These are phyloP conservation scores for Chrysosphaeria jannelii DNA, from an alignment of 2,329 filamentous ascomycete species.

Conservation along the genomic window DNA sequence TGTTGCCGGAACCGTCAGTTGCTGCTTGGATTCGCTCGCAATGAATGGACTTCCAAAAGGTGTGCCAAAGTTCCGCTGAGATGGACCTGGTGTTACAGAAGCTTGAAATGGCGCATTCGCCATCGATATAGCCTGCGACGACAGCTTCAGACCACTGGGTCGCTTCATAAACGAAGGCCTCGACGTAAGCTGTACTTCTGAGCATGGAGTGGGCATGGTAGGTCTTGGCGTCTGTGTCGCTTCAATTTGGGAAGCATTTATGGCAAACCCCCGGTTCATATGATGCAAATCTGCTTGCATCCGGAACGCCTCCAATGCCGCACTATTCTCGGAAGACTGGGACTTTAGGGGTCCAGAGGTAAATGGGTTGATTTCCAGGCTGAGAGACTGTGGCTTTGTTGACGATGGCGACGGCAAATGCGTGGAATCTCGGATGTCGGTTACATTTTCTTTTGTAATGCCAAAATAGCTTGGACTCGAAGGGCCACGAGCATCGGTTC, in stretches of 20 bases:
- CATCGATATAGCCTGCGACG: too few relatives aligned
- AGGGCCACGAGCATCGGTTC: constrained; percentile 13
- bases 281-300: constrained; percentile 38
- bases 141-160: too few relatives aligned
- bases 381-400: constrained; percentile 66
- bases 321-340: constrained; percentile 36
- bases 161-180: too few relatives aligned
- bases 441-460: constrained; percentile 30
- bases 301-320: constrained; percentile 56
- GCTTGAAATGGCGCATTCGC: too few relatives aligned
- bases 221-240: too few relatives aligned
- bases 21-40: too few relatives aligned
- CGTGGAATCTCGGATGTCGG: constrained; percentile 32
- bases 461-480: constrained; percentile 73
- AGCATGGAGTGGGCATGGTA: too few relatives aligned
- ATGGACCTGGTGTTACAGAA: too few relatives aligned
- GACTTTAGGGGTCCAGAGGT: constrained; percentile 37
- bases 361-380: constrained; percentile 43
- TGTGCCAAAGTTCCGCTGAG: too few relatives aligned
- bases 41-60: too few relatives aligned
- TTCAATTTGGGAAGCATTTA: constrained; percentile 14
- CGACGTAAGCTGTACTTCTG: too few relatives aligned
- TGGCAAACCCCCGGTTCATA: constrained; percentile 15
- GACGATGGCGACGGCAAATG: constrained; percentile 28
- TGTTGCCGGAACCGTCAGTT: too few relatives aligned